A percentile compares a stretch with the other conserved stretches of the same genome.
Evolutionary conservation across 2,329 filamentous ascomycete species (phyloP).

Genomic region (Exophiala sp.): DNA sequence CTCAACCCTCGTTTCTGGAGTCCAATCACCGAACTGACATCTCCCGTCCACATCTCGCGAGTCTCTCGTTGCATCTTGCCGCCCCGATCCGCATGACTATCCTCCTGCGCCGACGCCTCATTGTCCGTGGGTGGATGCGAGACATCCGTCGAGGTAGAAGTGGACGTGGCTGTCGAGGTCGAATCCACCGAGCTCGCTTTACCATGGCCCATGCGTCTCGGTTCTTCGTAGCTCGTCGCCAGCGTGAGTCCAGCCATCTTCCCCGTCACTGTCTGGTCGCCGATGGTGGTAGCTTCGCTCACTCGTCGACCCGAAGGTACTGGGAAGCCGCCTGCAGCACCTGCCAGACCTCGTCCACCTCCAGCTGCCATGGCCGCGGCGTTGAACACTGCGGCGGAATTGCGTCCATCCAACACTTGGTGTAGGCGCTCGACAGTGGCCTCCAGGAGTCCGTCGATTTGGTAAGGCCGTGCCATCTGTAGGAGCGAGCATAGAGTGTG

Average conservation of each 20-base stretch:
- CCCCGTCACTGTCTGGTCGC: slow-evolving; percentile 6
- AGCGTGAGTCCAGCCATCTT: slow-evolving; percentile 14
- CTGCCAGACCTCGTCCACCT: slow-evolving; percentile 76
- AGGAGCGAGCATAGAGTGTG: slow-evolving; percentile 93
- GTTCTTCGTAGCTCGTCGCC: slow-evolving; percentile 17
- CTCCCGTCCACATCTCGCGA: slow-evolving; percentile 66
- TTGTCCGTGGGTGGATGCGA: slow-evolving; percentile 23
- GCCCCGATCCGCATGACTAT: slow-evolving; percentile 11
- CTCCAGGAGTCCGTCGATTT: slow-evolving; percentile 85
- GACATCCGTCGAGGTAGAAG: slow-evolving; percentile 26
- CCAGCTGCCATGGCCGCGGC: slow-evolving; percentile 97
- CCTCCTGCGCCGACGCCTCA: slow-evolving; percentile 17
- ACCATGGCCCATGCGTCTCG: slow-evolving; percentile 20
- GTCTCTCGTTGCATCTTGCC: slow-evolving; percentile 5
- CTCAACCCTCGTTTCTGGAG: slow-evolving; percentile 87
- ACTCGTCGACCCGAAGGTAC: slow-evolving; percentile 38
- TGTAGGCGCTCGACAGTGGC: slow-evolving; percentile 88
- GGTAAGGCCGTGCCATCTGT: slow-evolving; percentile 87
- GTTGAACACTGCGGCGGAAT: slow-evolving; percentile 95
- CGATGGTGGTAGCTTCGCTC: slow-evolving; percentile 24
- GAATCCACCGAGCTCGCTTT: slow-evolving; percentile 27
- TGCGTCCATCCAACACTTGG: slow-evolving; percentile 80
- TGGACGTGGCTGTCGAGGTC: slow-evolving; percentile 25
- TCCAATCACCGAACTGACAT: slow-evolving; percentile 80
- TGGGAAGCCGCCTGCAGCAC: slow-evolving; percentile 49